Percentiles rank a stretch among this genome's conserved stretches.
phyloP scores from a whole-genome alignment of 495 filamentous ascomycete genomes.

The Podospora bellae-mahoneyi region DNA sequence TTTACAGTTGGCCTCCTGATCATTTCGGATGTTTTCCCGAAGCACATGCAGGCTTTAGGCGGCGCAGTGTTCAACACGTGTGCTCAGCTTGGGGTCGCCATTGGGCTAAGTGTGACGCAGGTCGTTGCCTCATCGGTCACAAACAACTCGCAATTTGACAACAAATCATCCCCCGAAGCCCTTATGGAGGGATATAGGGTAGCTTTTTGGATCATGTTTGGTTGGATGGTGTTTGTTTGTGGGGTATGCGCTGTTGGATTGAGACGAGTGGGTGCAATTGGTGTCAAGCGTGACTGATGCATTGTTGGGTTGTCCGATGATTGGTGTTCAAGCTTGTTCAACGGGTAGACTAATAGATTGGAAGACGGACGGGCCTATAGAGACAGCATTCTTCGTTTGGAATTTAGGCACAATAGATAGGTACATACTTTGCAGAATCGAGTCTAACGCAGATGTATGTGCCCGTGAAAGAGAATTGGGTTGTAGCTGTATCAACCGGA shows the following conservation, averaged over 20 bases:
- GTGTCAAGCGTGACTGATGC: slow-evolving; percentile 49
- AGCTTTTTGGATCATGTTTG: slow-evolving; percentile 60
- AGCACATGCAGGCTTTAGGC: slow-evolving; percentile 56
- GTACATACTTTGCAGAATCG: too few relatives aligned
- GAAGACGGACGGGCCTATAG: too few relatives aligned
- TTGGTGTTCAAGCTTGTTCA: too few relatives aligned
- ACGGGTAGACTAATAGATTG: too few relatives aligned
- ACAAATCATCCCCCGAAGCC: slow-evolving; percentile 31
- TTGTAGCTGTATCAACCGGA: too few relatives aligned
- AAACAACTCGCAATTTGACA: slow-evolving; percentile 26
- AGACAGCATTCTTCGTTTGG: too few relatives aligned
- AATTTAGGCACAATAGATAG: too few relatives aligned
- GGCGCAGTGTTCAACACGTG: slow-evolving; percentile 62
- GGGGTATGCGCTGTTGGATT: slow-evolving; percentile 47
- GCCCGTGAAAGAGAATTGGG: too few relatives aligned
- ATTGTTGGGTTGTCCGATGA: too few relatives aligned
- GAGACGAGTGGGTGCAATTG: slow-evolving; percentile 51
- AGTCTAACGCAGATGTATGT: too few relatives aligned
- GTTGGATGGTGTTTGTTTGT: slow-evolving; percentile 41
- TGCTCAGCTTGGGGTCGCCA: slow-evolving; percentile 55
- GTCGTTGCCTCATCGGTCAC: slow-evolving; percentile 55
- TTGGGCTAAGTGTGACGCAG: slow-evolving; percentile 58
- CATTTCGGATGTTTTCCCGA: slow-evolving; percentile 55
- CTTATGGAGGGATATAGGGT: slow-evolving; percentile 57
- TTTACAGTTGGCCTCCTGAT: slow-evolving; percentile 64